Conservation (phyloP, 306 rosid species). For the Casuarina equisetifolia region DNA sequence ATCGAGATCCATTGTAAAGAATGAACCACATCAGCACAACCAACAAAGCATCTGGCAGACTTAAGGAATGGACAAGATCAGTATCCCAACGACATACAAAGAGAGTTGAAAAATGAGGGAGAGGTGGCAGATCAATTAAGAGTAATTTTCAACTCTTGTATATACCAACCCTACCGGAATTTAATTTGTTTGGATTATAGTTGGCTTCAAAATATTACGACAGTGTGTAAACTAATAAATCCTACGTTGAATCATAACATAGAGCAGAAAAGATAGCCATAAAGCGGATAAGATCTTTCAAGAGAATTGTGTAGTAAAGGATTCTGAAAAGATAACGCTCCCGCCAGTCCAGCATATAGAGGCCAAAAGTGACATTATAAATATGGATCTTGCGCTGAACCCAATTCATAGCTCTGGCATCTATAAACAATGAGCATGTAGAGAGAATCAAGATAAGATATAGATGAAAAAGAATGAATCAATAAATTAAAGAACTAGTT, state of each 20-base stretch:
- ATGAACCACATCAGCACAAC: slow-evolving; percentile 76
- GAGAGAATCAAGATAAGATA: background rate
- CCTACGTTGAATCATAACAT: background rate
- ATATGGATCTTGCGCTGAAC: slow-evolving; percentile 79
- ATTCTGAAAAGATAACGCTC: slow-evolving; percentile 92
- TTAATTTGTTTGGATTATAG: background rate
- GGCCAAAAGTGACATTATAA: slow-evolving; percentile 94
- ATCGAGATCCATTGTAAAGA: slow-evolving; percentile 51
- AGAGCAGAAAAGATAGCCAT: too few relatives aligned
- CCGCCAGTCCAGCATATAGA: slow-evolving; percentile 97
- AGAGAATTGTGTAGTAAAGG: slow-evolving; percentile 34
- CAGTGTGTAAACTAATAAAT: background rate
- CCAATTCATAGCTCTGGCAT: slow-evolving; percentile 63
- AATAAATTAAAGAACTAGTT: background rate
- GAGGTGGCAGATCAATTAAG: slow-evolving; percentile 13
- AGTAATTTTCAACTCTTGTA: background rate
- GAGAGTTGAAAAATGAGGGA: background rate
- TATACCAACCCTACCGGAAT: background rate
- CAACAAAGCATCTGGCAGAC: slow-evolving; percentile 57
- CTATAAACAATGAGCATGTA: slow-evolving; percentile 1
- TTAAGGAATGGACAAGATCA: slow-evolving; percentile 44
- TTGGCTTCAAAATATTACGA: background rate
- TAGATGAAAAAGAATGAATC: background rate
- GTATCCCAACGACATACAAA: slow-evolving; percentile 1
- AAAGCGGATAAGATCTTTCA: slow-evolving; percentile 17